A percentile compares a stretch with the other conserved stretches of the same genome.
Conservation (phyloP, 495 filamentous ascomycete species). For the Tetracladium setigerum region DNA sequence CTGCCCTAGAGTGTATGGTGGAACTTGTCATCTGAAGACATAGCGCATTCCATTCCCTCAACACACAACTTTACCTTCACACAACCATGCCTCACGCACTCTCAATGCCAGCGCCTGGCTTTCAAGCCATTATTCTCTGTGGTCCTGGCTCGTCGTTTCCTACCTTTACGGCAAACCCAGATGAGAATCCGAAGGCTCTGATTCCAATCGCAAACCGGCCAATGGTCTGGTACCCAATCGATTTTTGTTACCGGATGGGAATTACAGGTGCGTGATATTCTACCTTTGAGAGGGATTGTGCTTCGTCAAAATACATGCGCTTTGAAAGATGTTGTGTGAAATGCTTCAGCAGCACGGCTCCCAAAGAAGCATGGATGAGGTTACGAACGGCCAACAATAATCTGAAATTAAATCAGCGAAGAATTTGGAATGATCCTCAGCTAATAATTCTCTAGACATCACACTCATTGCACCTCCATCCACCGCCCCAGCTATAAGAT, state of each 20-base stretch:
- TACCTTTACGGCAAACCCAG: slow-evolving; percentile 84
- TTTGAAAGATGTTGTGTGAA: too few relatives aligned
- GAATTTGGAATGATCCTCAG: not conserved
- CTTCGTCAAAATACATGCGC: not conserved
- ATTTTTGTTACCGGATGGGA: slow-evolving; percentile 82
- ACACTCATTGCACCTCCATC: slow-evolving; percentile 76
- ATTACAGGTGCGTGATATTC: slow-evolving; percentile 53
- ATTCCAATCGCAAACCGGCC: slow-evolving; percentile 89
- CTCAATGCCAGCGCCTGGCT: slow-evolving; percentile 65
- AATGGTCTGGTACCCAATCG: slow-evolving; percentile 92
- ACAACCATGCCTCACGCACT: slow-evolving; percentile 58
- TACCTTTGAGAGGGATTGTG: not conserved
- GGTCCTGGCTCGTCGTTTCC: slow-evolving; percentile 85
- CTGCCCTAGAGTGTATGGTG: too few relatives aligned
- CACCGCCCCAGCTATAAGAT: slow-evolving; percentile 59
- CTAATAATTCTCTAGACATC: slow-evolving; percentile 51
- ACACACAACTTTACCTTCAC: not conserved
- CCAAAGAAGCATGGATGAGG: too few relatives aligned
- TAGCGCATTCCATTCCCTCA: too few relatives aligned
- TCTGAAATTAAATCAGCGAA: not conserved
- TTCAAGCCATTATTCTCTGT: slow-evolving; percentile 90
- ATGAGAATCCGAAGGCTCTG: slow-evolving; percentile 85
- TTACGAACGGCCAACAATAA: not conserved
- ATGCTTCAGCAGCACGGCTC: not conserved
- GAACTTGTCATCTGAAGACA: too few relatives aligned